These are phyloP conservation scores for Clarkia xantiana DNA, from an alignment of 345 rosid species.

Conservation along the genomic window DNA sequence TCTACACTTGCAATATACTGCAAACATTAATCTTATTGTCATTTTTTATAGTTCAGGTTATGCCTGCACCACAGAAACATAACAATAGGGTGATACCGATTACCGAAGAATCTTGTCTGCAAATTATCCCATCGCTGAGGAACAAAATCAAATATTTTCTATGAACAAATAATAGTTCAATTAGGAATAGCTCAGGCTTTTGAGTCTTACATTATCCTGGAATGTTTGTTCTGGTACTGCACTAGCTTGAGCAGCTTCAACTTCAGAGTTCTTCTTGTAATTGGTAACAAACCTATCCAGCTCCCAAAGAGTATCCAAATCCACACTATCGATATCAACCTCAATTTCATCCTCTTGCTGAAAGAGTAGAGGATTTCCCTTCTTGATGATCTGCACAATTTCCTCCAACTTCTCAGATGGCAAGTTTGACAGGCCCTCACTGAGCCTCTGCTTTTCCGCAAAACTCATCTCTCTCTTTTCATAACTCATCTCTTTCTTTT, in stretches of 20 bases:
- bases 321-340: conserved; percentile 75
- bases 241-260: conserved; percentile 22
- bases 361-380: conserved; percentile 49
- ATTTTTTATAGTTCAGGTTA: no score
- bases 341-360: conserved; percentile 87
- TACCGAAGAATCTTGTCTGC: not conserved
- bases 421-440: conserved; percentile 52
- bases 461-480: conserved; percentile 55
- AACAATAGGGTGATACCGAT: not conserved
- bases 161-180: conserved; percentile 3
- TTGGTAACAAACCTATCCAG: conserved; percentile 45
- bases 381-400: conserved; percentile 73
- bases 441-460: conserved; percentile 73
- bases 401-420: conserved; percentile 65
- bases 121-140: not conserved
- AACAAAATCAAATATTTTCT: not conserved
- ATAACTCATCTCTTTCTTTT: conserved; percentile 51
- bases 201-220: conserved; percentile 31
- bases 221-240: conserved; percentile 22
- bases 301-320: conserved; percentile 80
- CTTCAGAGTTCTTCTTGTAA: conserved; percentile 33
- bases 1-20: no score
- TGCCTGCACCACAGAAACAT: no score
- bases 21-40: no score
- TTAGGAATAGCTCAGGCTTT: not conserved